phyloP scores from a whole-genome alignment of 1,284 basidiomycete genomes.

The Malassezia furfur region DNA sequence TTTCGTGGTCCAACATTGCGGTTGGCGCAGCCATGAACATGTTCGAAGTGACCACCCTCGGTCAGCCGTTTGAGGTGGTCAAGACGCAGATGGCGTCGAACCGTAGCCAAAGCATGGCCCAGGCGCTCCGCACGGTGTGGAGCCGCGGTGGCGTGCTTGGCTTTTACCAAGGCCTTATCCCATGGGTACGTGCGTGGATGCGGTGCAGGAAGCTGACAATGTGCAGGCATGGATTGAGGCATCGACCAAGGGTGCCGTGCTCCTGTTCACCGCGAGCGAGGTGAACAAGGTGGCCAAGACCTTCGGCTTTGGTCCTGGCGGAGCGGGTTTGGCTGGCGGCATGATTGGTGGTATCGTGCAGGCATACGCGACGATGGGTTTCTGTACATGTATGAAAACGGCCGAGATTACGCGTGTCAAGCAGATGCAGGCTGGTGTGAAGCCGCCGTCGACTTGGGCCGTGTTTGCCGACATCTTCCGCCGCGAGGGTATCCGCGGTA shows the following conservation, averaged over 20 bases:
- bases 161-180: conserved; percentile 97
- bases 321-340: conserved; percentile 81
- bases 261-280: conserved; percentile 90
- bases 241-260: conserved; percentile 91
- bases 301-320: conserved; percentile 68
- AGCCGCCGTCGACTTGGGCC: conserved; percentile 76
- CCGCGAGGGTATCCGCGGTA: conserved; percentile 82
- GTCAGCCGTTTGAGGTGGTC: conserved; percentile 93
- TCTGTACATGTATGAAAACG: conserved; percentile 62
- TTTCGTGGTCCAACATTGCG: conserved; percentile 98
- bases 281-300: conserved; percentile 65
- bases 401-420: conserved; percentile 97
- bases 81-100: conserved; percentile 61
- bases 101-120: conserved; percentile 69
- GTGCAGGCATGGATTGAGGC: conserved; percentile 87
- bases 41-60: conserved; percentile 89
- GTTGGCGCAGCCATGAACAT: conserved; percentile 67
- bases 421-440: conserved; percentile 75
- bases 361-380: conserved; percentile 98
- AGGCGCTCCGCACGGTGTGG: conserved; percentile 80
- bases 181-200: conserved; percentile 56
- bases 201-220: neutral
- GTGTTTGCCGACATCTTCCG: conserved; percentile 91
- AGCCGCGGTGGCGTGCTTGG: conserved; percentile 78
- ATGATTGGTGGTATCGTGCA: conserved; percentile 97